Evolutionary conservation across 129 eudicot genomes (phyloP).

Genomic region (Gnaphalium uliginosum): DNA sequence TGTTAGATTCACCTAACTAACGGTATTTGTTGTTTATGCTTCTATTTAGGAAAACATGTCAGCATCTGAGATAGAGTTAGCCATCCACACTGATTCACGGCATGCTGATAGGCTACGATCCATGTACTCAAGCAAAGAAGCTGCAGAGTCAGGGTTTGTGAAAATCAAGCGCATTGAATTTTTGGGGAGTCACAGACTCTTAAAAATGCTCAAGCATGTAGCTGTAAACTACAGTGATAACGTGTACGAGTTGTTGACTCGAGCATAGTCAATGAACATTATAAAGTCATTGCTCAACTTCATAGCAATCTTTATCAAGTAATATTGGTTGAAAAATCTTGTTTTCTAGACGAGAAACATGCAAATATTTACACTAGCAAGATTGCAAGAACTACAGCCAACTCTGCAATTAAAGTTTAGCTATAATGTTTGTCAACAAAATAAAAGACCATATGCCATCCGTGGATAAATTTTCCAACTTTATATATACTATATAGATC

Average conservation of each 20-base stretch:
- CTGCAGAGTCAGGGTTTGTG: conserved; percentile 45
- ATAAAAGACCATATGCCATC: background rate
- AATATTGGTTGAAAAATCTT: background rate
- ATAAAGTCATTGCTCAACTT: background rate
- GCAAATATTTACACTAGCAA: background rate
- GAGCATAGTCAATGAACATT: conserved; percentile 39
- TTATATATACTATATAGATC: too few relatives aligned
- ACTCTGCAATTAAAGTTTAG: background rate
- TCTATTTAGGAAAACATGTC: conserved; percentile 70
- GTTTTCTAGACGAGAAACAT: background rate
- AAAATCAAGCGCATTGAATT: conserved; percentile 73
- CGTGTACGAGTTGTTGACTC: conserved; percentile 76
- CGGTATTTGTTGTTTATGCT: background rate
- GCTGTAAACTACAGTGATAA: conserved; percentile 58
- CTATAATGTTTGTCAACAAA: background rate
- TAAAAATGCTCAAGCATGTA: conserved; percentile 87
- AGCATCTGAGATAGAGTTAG: conserved; percentile 64
- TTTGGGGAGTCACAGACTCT: conserved; percentile 81
- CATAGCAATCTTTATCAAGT: background rate
- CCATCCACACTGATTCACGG: conserved; percentile 89
- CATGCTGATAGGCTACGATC: conserved; percentile 83
- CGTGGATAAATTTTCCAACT: too few relatives aligned
- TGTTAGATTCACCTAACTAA: background rate
- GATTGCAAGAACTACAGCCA: background rate
- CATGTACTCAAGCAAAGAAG: conserved; percentile 60